Conservation (phyloP, 2,329 filamentous ascomycete genomes). For the Exophiala calicioides region DNA sequence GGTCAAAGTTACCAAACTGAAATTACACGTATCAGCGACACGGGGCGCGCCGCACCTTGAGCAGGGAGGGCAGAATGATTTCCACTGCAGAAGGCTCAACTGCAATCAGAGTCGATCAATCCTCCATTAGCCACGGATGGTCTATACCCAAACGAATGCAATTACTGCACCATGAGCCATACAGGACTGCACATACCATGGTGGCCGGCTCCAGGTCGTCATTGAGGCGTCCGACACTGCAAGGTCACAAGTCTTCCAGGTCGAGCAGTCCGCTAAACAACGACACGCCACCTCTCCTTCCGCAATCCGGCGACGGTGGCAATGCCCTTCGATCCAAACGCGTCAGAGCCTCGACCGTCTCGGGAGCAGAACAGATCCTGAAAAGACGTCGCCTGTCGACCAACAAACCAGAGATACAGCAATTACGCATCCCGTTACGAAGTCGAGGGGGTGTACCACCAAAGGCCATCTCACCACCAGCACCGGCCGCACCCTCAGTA, state of each 20-base stretch:
- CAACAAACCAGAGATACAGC: conserved; percentile 20
- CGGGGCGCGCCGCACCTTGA: conserved; percentile 1
- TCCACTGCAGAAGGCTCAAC: conserved; percentile 7
- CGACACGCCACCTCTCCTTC: conserved; percentile 26
- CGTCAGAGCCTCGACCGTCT: conserved; percentile 21
- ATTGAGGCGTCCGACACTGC: conserved; percentile 32
- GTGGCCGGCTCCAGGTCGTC: conserved; percentile 36
- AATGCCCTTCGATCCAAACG: conserved; percentile 25
- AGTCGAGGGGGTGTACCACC: conserved; percentile 25
- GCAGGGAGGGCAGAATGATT: conserved; percentile 12
- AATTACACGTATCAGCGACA: neutral
- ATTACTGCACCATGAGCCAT: conserved; percentile 30
- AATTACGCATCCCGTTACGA: conserved; percentile 31
- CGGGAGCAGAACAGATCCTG: conserved; percentile 20
- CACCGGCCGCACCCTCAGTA: conserved; percentile 9
- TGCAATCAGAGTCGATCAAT: conserved; percentile 8
- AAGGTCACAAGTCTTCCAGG: conserved; percentile 26
- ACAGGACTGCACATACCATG: conserved; percentile 31
- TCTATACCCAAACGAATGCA: conserved; percentile 4
- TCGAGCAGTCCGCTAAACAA: conserved; percentile 29
- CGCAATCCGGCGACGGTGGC: conserved; percentile 17
- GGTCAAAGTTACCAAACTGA: neutral
- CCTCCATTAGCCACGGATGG: conserved; percentile 13
- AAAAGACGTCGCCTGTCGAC: conserved; percentile 30
- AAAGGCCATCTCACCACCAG: conserved; percentile 16